Conservation (phyloP, 1,284 basidiomycete genomes). For the Peniophora sp. region DNA sequence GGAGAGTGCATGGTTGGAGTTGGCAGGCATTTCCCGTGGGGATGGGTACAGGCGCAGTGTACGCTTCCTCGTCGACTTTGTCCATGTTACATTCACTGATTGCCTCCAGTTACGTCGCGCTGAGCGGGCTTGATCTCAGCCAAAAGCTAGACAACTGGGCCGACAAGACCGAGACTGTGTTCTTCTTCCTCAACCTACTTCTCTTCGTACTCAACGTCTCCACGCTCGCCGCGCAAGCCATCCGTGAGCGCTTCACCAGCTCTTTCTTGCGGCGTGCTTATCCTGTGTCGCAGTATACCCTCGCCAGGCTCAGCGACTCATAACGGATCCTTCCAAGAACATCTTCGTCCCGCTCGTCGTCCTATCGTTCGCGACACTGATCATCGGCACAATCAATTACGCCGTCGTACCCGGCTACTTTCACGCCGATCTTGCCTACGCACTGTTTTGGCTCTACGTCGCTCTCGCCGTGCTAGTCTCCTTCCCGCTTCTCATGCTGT, state of each 20-base stretch:
- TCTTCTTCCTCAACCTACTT: slow-evolving; percentile 38
- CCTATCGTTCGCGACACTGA: slow-evolving; percentile 41
- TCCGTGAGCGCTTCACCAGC: slow-evolving; percentile 21
- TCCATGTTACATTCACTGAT: too few relatives aligned
- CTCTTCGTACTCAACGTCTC: slow-evolving; percentile 34
- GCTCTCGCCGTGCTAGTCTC: slow-evolving; percentile 30
- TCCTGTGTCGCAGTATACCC: slow-evolving; percentile 29
- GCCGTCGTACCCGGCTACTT: slow-evolving; percentile 25
- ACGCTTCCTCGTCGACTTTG: too few relatives aligned
- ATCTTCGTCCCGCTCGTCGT: slow-evolving; percentile 40
- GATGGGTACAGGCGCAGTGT: slow-evolving; percentile 43
- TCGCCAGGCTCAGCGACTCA: slow-evolving; percentile 30
- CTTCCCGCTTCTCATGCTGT: slow-evolving; percentile 43
- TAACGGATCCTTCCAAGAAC: slow-evolving; percentile 36
- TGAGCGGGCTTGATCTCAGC: not conserved
- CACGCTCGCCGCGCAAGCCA: slow-evolving; percentile 34
- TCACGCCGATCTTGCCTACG: slow-evolving; percentile 17
- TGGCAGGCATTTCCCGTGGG: slow-evolving; percentile 31
- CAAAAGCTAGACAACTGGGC: slow-evolving; percentile 11
- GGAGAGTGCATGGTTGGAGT: not conserved
- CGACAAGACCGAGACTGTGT: slow-evolving; percentile 30
- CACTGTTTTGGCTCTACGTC: slow-evolving; percentile 38
- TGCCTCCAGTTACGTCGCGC: not conserved
- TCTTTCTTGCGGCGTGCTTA: not conserved
- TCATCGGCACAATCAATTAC: slow-evolving; percentile 43